Evolutionary conservation across 2,329 filamentous ascomycete species (phyloP), one percentile per base, ranked within the genome.

Genomic region (Penicillium sp.): DNA sequence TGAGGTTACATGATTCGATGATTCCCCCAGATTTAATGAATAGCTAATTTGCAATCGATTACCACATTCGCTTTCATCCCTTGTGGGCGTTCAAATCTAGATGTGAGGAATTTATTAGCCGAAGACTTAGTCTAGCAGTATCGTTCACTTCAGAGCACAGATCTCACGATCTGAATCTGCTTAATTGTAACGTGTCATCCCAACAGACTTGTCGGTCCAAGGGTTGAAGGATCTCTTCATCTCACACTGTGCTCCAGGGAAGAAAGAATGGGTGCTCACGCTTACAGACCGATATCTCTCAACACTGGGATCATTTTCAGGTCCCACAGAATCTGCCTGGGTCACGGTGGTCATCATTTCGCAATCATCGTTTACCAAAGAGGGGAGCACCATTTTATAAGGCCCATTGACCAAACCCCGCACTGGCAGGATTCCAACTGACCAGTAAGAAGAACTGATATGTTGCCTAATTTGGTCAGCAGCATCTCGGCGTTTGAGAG

Each of bases 131-230:
- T n/a, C 52, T 31, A 14, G 16, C 10, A 27, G 7, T 13, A 9
- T 45, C 26, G 37, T 49, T 33, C 24, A 45, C 45, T 37, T 29
- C 26, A 37, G 9, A 24, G 27, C 35, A 49, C 21, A 13, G 31
- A 49, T 49, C 14, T 50, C 21, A 45, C 26, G 16, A 57, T 65
- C 62, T 13, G 56, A 62, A 53, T 65, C 62, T 65, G 60, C 60
- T 64, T 60, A 62, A 64, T 63, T 49, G 26, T 10, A 43, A 19
- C 11, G 16, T 31, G 29, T 64, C 62, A 64, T 57, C 22, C 57
- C 49, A 46, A 37, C 52, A 42, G 37, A 19, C 16, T 27, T 42
- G 55, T 33, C 31, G 50, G 58, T 61, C 58, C 43, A 55, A 53
- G 46, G 53, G 58, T 55, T 58, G 55, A 58, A 61, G 44, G 16